A percentile compares a stretch with the other conserved stretches of the same genome.
Evolutionary conservation across 805 yeast species (phyloP).

Genomic region (Brettanomyces sp.): DNA sequence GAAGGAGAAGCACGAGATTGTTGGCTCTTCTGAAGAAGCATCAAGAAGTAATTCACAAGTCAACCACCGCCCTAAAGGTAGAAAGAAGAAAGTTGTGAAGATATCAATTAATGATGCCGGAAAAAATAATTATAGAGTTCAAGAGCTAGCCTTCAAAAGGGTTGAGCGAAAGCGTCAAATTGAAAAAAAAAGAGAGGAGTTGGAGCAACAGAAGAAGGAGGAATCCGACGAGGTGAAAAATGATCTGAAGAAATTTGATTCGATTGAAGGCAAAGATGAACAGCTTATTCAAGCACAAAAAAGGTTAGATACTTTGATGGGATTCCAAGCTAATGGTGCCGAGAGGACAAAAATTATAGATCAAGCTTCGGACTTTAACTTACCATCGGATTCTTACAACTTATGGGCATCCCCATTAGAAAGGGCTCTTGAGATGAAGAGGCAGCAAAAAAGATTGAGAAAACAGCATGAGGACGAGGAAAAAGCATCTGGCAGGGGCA

Average conservation of each 20-base stretch:
- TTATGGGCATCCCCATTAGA: conserved; percentile 86
- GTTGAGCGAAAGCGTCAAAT: conserved; percentile 41
- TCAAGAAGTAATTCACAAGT: conserved; percentile 4
- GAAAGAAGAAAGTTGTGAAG: conserved; percentile 40
- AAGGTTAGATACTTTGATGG: conserved; percentile 60
- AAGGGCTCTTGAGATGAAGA: conserved; percentile 76
- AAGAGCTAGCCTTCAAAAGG: conserved; percentile 52
- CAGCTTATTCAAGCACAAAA: conserved; percentile 64
- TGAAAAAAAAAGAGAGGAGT: conserved; percentile 24
- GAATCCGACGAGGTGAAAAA: conserved; percentile 32
- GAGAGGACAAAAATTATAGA: conserved; percentile 91
- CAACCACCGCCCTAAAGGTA: conserved; percentile 15
- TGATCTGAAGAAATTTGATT: conserved; percentile 35
- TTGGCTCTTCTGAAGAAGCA: conserved; percentile 14
- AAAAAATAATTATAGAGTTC: conserved; percentile 57
- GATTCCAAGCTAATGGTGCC: conserved; percentile 78
- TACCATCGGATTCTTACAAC: conserved; percentile 38
- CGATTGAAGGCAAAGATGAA: conserved; percentile 35
- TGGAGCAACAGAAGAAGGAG: conserved; percentile 28
- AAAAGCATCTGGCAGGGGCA: conserved; percentile 63
- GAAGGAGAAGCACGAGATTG: conserved; percentile 40
- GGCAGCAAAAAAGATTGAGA: conserved; percentile 69
- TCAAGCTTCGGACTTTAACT: conserved; percentile 80
- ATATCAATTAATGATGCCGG: conserved; percentile 51
- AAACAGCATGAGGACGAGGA: conserved; percentile 51